phyloP scores from a whole-genome alignment of 2,329 filamentous ascomycete species.

The Arthrobotrys conoides region DNA sequence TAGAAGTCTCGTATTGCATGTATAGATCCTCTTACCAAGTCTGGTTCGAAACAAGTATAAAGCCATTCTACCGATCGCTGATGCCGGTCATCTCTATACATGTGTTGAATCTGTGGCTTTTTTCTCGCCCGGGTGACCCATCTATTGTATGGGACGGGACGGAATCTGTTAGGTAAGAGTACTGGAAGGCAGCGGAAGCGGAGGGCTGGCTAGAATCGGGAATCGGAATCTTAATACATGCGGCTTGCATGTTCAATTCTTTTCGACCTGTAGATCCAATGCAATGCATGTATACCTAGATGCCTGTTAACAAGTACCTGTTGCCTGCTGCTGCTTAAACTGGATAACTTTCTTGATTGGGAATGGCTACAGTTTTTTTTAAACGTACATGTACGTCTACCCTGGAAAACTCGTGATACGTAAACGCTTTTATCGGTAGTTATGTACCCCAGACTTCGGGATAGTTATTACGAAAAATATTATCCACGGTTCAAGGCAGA shows the following conservation, averaged over 20 bases:
- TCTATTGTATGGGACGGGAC: background rate
- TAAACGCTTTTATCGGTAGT: background rate
- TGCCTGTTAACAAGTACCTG: background rate
- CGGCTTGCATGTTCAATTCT: background rate
- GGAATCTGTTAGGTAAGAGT: slow-evolving; percentile 22
- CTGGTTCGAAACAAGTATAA: too few relatives aligned
- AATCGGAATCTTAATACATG: background rate
- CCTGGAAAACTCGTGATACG: slow-evolving; percentile 1
- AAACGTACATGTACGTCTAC: background rate
- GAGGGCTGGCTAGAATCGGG: slow-evolving; percentile 17
- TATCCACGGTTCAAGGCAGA: slow-evolving; percentile 7
- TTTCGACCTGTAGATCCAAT: slow-evolving; percentile 3
- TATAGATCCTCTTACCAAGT: too few relatives aligned
- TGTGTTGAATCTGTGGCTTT: slow-evolving; percentile 14
- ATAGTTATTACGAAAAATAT: slow-evolving; percentile 5
- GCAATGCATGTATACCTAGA: background rate
- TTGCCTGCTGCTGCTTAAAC: slow-evolving; percentile 7
- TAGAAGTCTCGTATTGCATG: too few relatives aligned
- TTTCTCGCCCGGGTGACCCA: background rate
- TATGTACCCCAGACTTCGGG: too few relatives aligned
- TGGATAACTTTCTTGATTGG: slow-evolving; percentile 1
- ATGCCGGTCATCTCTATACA: background rate
- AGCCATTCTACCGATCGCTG: too few relatives aligned
- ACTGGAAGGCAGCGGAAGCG: background rate
- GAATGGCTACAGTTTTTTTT: background rate